Percentiles rank a stretch among this genome's conserved stretches.
phyloP scores from a whole-genome alignment of 371 early-diverging fungal genomes.

The Choanephora cucurbitarum region DNA sequence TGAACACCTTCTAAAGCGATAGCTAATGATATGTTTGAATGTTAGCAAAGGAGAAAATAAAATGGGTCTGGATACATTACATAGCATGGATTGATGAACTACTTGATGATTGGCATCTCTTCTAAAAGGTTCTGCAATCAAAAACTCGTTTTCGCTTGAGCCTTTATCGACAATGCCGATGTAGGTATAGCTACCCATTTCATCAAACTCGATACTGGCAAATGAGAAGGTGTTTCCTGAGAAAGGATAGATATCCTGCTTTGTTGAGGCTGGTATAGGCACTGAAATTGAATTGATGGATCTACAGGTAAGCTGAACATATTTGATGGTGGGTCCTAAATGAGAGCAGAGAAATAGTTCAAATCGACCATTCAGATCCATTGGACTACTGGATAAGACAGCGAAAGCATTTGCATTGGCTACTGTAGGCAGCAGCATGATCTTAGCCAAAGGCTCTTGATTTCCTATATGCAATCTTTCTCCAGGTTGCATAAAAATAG shows the following conservation, averaged over 20 bases:
- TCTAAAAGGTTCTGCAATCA: constrained; percentile 55
- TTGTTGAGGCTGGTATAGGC: constrained; percentile 53
- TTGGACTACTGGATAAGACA: constrained; percentile 46
- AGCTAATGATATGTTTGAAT: constrained; percentile 13
- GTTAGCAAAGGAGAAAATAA: too few relatives aligned
- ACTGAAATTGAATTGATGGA: constrained; percentile 29
- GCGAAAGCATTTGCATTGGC: constrained; percentile 47
- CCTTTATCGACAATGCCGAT: constrained; percentile 45
- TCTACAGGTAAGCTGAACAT: constrained; percentile 26
- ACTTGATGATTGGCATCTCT: constrained; percentile 31
- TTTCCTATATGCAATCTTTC: constrained; percentile 25
- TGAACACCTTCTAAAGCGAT: constrained; percentile 45
- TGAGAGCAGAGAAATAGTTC: constrained; percentile 49
- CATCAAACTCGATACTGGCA: constrained; percentile 41
- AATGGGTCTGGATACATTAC: constrained; percentile 16
- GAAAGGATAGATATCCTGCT: constrained; percentile 30
- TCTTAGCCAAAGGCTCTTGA: constrained; percentile 8
- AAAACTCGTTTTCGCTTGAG: constrained; percentile 42
- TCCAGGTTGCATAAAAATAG: constrained; percentile 25
- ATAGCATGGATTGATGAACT: constrained; percentile 50
- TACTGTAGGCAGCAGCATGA: constrained; percentile 37
- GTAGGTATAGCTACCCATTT: constrained; percentile 47
- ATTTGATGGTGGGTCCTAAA: constrained; percentile 5
- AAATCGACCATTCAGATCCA: constrained; percentile 38
- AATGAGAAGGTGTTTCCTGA: constrained; percentile 48